phyloP scores from a whole-genome alignment of 441 rosid species.

The Populus hybrid region DNA sequence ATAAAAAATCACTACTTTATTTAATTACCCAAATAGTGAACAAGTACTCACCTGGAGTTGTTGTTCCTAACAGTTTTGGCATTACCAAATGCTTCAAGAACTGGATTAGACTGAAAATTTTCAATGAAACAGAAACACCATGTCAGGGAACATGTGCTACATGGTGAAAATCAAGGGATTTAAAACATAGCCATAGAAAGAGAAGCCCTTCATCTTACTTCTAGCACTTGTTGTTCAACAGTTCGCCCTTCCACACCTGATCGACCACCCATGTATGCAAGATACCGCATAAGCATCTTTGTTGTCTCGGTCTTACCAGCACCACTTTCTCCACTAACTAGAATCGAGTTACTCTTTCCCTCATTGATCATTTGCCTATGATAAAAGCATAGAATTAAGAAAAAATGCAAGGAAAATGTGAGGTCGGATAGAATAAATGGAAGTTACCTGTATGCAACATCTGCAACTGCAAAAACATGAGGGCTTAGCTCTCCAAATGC shows the following conservation, averaged over 20 bases:
- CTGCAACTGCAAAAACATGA: conserved; percentile 98
- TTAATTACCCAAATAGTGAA: conserved; percentile 5
- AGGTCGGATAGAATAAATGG: conserved; percentile 5
- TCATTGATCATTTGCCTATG: conserved; percentile 97
- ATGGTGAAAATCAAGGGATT: conserved; percentile 8
- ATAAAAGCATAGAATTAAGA: conserved; percentile 19
- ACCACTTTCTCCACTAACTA: conserved; percentile 99
- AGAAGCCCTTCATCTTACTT: conserved; percentile 49
- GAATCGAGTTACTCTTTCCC: conserved; percentile 96
- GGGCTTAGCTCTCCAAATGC: conserved; percentile 98
- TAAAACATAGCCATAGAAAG: neutral
- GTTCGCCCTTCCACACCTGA: conserved; percentile 98
- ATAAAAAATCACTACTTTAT: neutral
- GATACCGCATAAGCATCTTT: conserved; percentile 99
- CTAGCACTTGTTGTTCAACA: conserved; percentile 98
- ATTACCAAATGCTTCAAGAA: conserved; percentile 99
- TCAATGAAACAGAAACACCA: conserved; percentile 24
- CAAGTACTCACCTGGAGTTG: conserved; percentile 77
- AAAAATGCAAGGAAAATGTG: neutral
- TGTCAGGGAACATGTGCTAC: conserved; percentile 23
- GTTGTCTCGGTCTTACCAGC: conserved; percentile 99
- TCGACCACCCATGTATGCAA: conserved; percentile 96
- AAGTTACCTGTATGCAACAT: conserved; percentile 81
- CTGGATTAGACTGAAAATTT: conserved; percentile 90
- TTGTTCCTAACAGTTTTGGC: conserved; percentile 99